These are phyloP conservation scores for Quercus berberidifolia DNA, from an alignment of 306 rosid genomes.

Conservation along the genomic window DNA sequence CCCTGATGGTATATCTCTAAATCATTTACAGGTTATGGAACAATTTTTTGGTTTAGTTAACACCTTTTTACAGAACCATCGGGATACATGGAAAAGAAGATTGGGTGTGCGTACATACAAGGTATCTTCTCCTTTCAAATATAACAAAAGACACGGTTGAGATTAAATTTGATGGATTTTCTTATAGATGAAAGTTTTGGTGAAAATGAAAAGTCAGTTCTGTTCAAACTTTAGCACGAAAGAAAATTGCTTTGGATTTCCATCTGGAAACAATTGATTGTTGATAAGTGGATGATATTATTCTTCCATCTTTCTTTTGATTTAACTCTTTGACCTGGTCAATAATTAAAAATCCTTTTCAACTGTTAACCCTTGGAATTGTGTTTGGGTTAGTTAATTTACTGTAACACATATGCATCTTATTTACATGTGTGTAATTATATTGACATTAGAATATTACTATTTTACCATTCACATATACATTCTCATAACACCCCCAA, in stretches of 20 bases:
- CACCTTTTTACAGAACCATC: constrained; percentile 85
- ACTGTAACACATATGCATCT: too few relatives aligned
- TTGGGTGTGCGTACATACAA: constrained; percentile 87
- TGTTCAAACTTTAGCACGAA: neutral
- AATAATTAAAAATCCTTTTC: neutral
- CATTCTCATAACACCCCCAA: too few relatives aligned
- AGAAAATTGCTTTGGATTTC: neutral
- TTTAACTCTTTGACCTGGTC: neutral
- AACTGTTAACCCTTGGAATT: too few relatives aligned
- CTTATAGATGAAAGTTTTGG: neutral
- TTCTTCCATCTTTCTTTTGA: neutral
- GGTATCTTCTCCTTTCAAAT: constrained; percentile 45
- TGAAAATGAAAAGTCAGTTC: neutral
- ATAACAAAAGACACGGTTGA: constrained; percentile 1
- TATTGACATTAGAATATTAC: too few relatives aligned
- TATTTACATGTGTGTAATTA: too few relatives aligned
- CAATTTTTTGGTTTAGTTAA: constrained; percentile 90
- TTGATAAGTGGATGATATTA: neutral
- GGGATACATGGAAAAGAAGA: constrained; percentile 80
- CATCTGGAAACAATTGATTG: neutral
- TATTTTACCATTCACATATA: too few relatives aligned
- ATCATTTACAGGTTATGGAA: constrained; percentile 73
- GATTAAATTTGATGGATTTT: neutral
- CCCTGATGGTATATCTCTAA: constrained; percentile 12
- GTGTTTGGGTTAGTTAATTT: too few relatives aligned